Evolutionary conservation across 2,329 filamentous ascomycete species (phyloP), one percentile per base, ranked within the genome.

Genomic region (Apiospora koreana): DNA sequence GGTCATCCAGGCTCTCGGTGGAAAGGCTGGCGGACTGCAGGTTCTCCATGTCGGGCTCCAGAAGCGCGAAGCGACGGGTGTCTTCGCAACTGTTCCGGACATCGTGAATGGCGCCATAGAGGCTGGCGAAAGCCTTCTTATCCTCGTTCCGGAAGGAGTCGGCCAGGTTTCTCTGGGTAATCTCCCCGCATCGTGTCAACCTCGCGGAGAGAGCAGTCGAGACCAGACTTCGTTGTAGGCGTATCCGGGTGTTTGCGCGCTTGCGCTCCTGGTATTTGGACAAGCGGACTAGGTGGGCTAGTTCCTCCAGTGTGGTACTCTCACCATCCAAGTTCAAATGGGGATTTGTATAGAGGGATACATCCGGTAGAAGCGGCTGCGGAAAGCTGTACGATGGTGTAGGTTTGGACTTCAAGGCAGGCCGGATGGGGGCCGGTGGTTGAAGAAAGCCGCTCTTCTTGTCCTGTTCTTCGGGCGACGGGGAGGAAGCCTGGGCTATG

Each of bases 231-330:
- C 91, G 87, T 79, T 94, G 92, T 68, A 96, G 86, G 70, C 92
- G 91, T 74, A 92, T 85, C 74, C 93, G 88, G 64, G 91, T 92
- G 78, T 92, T 91, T 74, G 88, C 86, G 82, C 92, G 89, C 85
- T 93, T 93, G 85, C 92, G 92, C 85, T 94, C 91, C 81, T 95
- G 93, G 79, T 94, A 94, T 77, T 91, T 92, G 79, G 92, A 92
- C 72, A 94, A 84, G 72, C 92, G 90, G 74, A 94, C 92, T 76
- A 95, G 82, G 80, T 94, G 92, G 68, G 92, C 92, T 74, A 95
- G 88, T 81, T 95, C 92, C 77, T 93, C 90, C 72, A 95, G 84
- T 18, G 91, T 92, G 64, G 92, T 93, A 71, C 89, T 88, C 64
- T 92, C 89, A 68, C 85, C 86, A 72, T 92, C 88, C 46, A 87